phyloP scores from a whole-genome alignment of 2,329 filamentous ascomycete species.

The Aspergillus floridensis region DNA sequence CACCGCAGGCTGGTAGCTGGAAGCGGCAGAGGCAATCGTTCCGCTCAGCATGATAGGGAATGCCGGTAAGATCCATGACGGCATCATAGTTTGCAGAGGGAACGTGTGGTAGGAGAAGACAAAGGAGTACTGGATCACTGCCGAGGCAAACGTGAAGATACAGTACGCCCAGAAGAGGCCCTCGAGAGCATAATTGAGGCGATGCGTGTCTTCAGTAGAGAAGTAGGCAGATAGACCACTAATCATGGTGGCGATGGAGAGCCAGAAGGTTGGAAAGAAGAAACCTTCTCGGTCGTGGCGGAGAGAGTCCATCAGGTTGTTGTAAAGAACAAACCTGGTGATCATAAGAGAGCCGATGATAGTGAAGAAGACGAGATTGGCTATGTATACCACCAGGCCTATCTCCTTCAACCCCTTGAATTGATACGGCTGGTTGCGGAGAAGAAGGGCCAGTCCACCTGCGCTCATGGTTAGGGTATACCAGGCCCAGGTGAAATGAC shows the following conservation, averaged over 20 bases:
- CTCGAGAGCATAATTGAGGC: constrained; percentile 59
- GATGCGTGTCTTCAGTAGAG: constrained; percentile 55
- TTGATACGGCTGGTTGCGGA: constrained; percentile 58
- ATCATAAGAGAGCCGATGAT: constrained; percentile 55
- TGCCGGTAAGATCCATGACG: constrained; percentile 70
- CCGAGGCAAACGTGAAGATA: constrained; percentile 56
- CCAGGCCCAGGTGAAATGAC: constrained; percentile 69
- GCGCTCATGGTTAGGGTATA: constrained; percentile 74
- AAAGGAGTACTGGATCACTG: constrained; percentile 65
- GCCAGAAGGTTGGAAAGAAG: constrained; percentile 70
- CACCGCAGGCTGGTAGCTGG: constrained; percentile 57
- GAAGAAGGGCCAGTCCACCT: constrained; percentile 66
- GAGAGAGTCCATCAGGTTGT: constrained; percentile 55
- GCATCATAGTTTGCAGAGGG: constrained; percentile 67
- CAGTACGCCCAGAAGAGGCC: constrained; percentile 71
- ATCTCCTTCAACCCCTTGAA: constrained; percentile 65
- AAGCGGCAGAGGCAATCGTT: constrained; percentile 66
- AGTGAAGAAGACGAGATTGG: constrained; percentile 65
- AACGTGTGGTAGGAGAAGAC: constrained; percentile 62
- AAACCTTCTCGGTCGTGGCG: constrained; percentile 66
- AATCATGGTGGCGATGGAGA: constrained; percentile 66
- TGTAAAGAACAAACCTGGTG: constrained; percentile 61
- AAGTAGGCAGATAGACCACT: constrained; percentile 65
- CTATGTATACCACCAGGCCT: constrained; percentile 65
- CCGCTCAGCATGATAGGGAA: constrained; percentile 73